phyloP scores from a whole-genome alignment of 2,329 filamentous ascomycete species.

The Cercospora citrullina region DNA sequence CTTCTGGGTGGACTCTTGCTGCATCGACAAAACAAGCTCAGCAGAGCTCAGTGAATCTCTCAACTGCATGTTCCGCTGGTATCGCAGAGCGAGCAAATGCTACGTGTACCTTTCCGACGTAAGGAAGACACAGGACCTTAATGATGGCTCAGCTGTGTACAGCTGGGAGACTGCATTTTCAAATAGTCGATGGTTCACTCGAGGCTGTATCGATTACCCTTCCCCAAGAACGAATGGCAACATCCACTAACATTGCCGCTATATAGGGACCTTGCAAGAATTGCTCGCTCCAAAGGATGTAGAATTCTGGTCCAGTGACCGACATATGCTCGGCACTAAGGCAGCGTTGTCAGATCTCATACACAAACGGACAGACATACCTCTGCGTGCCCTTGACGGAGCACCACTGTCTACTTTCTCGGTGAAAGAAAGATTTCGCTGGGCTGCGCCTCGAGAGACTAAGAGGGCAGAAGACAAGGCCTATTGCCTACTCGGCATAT shows the following conservation, averaged over 20 bases:
- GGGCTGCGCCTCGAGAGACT: not conserved
- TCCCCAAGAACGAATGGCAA: too few relatives aligned
- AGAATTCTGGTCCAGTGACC: not conserved
- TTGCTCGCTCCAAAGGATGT: not conserved
- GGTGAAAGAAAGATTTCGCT: not conserved
- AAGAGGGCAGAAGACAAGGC: not conserved
- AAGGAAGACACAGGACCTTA: not conserved
- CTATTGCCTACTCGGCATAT: not conserved
- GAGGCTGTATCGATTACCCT: too few relatives aligned
- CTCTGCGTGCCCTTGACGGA: not conserved
- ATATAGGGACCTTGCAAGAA: not conserved
- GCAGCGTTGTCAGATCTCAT: not conserved
- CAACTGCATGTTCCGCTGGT: not conserved
- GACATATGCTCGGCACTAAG: not conserved
- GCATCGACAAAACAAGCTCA: not conserved
- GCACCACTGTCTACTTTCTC: not conserved
- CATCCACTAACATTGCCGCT: not conserved
- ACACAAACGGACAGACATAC: not conserved
- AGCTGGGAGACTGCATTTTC: not conserved
- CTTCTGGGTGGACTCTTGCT: not conserved
- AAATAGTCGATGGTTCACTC: not conserved
- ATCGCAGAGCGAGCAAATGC: not conserved
- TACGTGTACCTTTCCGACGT: not conserved
- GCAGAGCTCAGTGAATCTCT: not conserved
- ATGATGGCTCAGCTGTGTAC: not conserved